Base-by-base conservation (phyloP, 108 stramenopile genomes). In the Nitzschia sp. region DNA sequence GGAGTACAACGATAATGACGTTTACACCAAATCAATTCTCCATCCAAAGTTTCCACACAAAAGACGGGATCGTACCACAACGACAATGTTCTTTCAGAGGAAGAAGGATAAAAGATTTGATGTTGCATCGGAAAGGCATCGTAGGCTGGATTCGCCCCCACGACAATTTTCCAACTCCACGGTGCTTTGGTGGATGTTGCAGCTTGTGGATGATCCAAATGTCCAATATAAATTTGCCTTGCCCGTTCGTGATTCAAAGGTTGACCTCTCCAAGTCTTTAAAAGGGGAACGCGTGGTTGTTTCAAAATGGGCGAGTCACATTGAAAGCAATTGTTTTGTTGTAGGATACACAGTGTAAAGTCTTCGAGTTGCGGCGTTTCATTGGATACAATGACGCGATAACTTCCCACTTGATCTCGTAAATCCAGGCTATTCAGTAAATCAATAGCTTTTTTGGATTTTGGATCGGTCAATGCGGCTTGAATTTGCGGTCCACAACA, bases 31-130 rank as follows among this genome's bases (percentile, higher is more conserved):
- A 98, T 90, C 69, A 89, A 75, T 18, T 91, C 68, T n/a, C 94
- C 95, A 68, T 98, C 95, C 30, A 97, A 70, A 19, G 95, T 97
- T 67, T 96, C 87, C 13, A 98, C 98, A 34, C 93, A 82, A 75
- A 98, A 98, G 2, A 97, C 93, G 13, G 98, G 98, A 82, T 98
- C 96, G 73, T 98, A 98, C 97, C 97, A 97, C 70, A 97, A 63
- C 61, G 65, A 71, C 69, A 8, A 78, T 78, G 51, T 94, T 88
- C 68, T 90, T 94, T 13, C 90, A 70, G 69, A 80, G 53, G 21
- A 28, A 3, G 33, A 8, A 26, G 25, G 46, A 48, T 54, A 67
- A 65, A 38, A 46, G 35, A 87, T 74, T 74, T 93, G 95, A 82
- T 98, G 94, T 70, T 98, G 98, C 23, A 77, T 88, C 0, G 98